Conservation (phyloP, 2,329 filamentous ascomycete genomes). For the Colletotrichum nymphaeae region DNA sequence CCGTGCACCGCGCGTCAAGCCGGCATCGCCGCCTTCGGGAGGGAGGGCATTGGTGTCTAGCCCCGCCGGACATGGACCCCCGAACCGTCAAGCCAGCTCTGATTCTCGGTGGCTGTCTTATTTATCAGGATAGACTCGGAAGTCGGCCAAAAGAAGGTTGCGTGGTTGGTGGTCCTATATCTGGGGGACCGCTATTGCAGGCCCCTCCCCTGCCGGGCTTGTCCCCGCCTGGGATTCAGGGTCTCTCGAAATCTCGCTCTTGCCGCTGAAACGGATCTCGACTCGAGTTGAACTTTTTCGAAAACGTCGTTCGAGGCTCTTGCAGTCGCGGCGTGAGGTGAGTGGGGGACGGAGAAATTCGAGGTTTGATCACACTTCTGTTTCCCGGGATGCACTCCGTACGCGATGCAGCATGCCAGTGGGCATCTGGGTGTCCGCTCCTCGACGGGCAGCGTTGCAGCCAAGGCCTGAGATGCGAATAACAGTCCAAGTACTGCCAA, state of each 20-base stretch:
- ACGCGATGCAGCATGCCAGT: background rate
- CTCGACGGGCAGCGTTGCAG: conserved; percentile 17
- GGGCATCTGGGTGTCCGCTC: background rate
- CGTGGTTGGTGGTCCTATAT: background rate
- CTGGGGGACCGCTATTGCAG: conserved; percentile 6
- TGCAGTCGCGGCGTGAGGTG: conserved; percentile 18
- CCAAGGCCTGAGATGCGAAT: background rate
- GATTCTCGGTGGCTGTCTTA: background rate
- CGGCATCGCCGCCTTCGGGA: conserved; percentile 15
- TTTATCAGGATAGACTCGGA: background rate
- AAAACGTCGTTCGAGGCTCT: conserved; percentile 20
- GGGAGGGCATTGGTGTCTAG: conserved; percentile 3
- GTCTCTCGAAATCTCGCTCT: conserved; percentile 3
- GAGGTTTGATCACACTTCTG: conserved; percentile 3
- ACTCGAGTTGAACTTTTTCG: conserved; percentile 13
- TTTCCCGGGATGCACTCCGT: background rate
- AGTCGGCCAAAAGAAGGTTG: conserved; percentile 1
- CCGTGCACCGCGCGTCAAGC: conserved; percentile 7
- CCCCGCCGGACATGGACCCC: conserved; percentile 1
- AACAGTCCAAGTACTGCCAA: background rate
- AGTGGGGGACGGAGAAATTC: conserved; percentile 14
- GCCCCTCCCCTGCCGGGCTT: conserved; percentile 13
- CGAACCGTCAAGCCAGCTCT: background rate
- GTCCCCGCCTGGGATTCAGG: background rate
- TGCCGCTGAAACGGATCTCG: conserved; percentile 28